Conservation (phyloP, 1,284 basidiomycete species). For the Trichosporon inkin region DNA sequence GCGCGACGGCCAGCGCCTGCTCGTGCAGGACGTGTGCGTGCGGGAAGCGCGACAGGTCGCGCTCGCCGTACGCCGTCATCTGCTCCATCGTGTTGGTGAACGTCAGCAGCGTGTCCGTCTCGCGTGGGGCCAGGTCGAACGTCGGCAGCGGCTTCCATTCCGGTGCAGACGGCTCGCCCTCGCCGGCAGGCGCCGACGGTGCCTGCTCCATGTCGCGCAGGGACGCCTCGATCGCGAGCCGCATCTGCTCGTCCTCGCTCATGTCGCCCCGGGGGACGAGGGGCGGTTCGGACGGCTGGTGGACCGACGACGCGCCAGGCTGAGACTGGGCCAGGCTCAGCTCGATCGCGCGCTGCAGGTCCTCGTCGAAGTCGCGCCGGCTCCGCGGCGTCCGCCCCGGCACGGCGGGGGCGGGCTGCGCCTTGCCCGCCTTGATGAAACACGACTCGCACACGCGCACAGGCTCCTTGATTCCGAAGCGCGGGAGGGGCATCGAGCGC, state of each 20-base stretch:
- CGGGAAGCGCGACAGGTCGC: slow-evolving; percentile 72
- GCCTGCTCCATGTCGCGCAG: slow-evolving; percentile 77
- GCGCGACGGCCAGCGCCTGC: slow-evolving; percentile 72
- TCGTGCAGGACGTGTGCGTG: slow-evolving; percentile 78
- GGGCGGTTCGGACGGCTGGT: slow-evolving; percentile 63
- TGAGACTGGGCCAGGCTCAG: slow-evolving; percentile 79
- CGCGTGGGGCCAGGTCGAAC: slow-evolving; percentile 72
- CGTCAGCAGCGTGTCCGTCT: slow-evolving; percentile 77
- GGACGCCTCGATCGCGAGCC: slow-evolving; percentile 92
- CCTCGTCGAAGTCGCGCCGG: slow-evolving; percentile 66
- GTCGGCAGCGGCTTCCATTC: slow-evolving; percentile 56
- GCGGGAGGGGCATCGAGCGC: slow-evolving; percentile 77
- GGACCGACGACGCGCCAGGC: slow-evolving; percentile 49
- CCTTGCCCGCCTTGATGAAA: slow-evolving; percentile 61
- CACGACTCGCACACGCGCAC: slow-evolving; percentile 95
- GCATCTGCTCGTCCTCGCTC: slow-evolving; percentile 88
- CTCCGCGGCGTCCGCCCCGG: slow-evolving; percentile 41
- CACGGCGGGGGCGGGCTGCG: slow-evolving; percentile 35
- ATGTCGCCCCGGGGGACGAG: slow-evolving; percentile 48
- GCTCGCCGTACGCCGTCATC: slow-evolving; percentile 69
- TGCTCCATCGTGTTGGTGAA: slow-evolving; percentile 86
- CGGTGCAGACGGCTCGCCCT: slow-evolving; percentile 47
- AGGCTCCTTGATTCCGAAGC: slow-evolving; percentile 88
- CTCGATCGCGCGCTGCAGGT: slow-evolving; percentile 89
- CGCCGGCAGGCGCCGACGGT: slow-evolving; percentile 69